Evolutionary conservation across 331 rosid genomes (phyloP).

Genomic region (Telfairia occidentalis): DNA sequence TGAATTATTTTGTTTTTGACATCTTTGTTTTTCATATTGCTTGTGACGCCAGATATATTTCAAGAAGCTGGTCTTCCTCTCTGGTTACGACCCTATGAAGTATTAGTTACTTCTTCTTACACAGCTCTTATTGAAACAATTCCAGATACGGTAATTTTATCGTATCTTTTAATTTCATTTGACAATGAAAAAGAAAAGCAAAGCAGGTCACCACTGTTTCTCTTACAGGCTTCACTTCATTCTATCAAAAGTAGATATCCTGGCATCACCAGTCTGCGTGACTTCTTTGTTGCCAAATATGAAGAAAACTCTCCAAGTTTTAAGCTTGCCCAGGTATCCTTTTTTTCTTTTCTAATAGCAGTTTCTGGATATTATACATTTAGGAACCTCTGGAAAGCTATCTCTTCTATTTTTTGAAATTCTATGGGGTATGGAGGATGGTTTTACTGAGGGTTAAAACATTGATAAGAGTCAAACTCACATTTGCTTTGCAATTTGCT

Average conservation of each 20-base stretch:
- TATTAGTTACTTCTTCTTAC: conserved; percentile 83
- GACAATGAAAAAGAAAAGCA: not conserved
- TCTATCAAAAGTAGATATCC: conserved; percentile 91
- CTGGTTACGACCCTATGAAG: conserved; percentile 97
- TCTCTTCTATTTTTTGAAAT: not conserved
- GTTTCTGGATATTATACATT: not conserved
- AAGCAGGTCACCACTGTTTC: not conserved
- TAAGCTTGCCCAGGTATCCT: conserved; percentile 91
- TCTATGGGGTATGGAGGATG: not conserved
- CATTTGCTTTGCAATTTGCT: not conserved
- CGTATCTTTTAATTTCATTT: conserved; percentile 17
- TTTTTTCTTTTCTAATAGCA: not conserved
- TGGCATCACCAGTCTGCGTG: conserved; percentile 61
- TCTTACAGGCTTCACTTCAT: conserved; percentile 82
- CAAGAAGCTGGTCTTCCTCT: conserved; percentile 99
- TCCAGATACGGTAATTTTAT: conserved; percentile 71
- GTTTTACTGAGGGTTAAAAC: not conserved
- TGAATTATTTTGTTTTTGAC: conserved; percentile 7
- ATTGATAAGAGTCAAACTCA: not conserved
- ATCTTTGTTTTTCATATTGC: conserved; percentile 9
- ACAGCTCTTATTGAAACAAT: conserved; percentile 95
- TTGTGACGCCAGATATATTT: conserved; percentile 74
- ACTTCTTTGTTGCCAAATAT: conserved; percentile 82
- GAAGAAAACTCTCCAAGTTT: conserved; percentile 82
- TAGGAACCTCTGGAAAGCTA: not conserved